These are phyloP conservation scores for Aureobasidium sp. DNA, from an alignment of 2,329 filamentous ascomycete species.

Conservation along the genomic window DNA sequence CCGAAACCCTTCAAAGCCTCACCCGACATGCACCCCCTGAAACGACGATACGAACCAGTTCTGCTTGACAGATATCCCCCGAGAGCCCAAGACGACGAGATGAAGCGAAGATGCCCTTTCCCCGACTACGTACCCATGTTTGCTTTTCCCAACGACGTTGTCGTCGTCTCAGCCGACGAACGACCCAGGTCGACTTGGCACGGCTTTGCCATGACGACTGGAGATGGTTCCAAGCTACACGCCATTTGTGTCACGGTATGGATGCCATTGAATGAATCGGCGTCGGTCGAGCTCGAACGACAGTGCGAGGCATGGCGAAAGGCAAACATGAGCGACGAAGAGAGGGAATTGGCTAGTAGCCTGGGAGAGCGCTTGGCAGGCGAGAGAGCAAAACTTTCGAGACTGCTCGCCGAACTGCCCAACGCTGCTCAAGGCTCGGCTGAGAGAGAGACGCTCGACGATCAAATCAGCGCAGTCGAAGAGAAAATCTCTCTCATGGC, in stretches of 20 bases:
- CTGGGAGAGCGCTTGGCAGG: conserved; percentile 78
- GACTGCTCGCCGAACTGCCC: conserved; percentile 76
- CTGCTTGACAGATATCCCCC: conserved; percentile 89
- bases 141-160: conserved; percentile 95
- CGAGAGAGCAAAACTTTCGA: conserved; percentile 84
- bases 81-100: conserved; percentile 71
- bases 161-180: conserved; percentile 91
- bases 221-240: conserved; percentile 85
- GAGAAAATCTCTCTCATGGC: conserved; percentile 98
- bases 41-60: conserved; percentile 92
- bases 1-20: conserved; percentile 86
- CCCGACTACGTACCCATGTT: conserved; percentile 99
- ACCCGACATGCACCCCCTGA: conserved; percentile 91
- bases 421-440: conserved; percentile 71
- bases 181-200: conserved; percentile 96
- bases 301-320: conserved; percentile 47
- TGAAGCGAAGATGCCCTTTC: conserved; percentile 73
- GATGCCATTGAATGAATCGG: conserved; percentile 74
- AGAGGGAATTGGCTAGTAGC: conserved; percentile 86
- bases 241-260: conserved; percentile 88
- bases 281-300: conserved; percentile 75
- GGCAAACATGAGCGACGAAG: conserved; percentile 77
- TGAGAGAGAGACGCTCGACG: conserved; percentile 77
- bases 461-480: conserved; percentile 90
- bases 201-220: conserved; percentile 94